A percentile compares a stretch with the other conserved stretches of the same genome.
These are phyloP conservation scores for Asterophora parasitica DNA, from an alignment of 768 basidiomycete genomes.

Conservation along the genomic window DNA sequence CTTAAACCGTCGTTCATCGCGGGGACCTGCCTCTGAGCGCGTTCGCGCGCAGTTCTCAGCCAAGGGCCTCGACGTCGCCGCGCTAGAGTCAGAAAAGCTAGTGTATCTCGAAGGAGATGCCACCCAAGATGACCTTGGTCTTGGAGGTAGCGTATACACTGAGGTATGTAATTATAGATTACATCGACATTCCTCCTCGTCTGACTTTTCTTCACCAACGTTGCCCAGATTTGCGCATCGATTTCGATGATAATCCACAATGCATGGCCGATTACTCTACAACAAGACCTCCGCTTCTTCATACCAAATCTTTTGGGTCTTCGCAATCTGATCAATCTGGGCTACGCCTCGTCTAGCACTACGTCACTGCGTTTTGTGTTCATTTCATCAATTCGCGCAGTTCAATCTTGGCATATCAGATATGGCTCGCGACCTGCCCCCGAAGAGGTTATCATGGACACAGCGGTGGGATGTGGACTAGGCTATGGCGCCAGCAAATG, in stretches of 20 bases:
- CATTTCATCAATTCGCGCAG: constrained; percentile 35
- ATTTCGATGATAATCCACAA: constrained; percentile 35
- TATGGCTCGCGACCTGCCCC: constrained; percentile 24
- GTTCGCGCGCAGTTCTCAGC: constrained; percentile 19
- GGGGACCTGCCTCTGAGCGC: constrained; percentile 12
- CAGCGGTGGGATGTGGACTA: constrained; percentile 27
- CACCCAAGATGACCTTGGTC: constrained; percentile 23
- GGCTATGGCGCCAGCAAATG: constrained; percentile 48
- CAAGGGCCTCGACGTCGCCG: constrained; percentile 22
- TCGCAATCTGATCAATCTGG: constrained; percentile 42
- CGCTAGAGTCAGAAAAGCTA: constrained; percentile 28
- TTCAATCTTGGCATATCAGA: constrained; percentile 23
- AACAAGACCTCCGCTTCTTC: constrained; percentile 43
- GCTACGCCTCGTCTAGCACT: constrained; percentile 20
- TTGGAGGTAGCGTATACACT: constrained; percentile 17
- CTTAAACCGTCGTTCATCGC: constrained; percentile 11
- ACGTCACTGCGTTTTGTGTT: constrained; percentile 29
- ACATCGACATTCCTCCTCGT: background rate
- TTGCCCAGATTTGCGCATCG: constrained; percentile 26
- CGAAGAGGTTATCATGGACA: constrained; percentile 28
- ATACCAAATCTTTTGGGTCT: constrained; percentile 43
- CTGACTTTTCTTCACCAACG: background rate
- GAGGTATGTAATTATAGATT: constrained; percentile 15
- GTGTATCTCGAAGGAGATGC: constrained; percentile 31
- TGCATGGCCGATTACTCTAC: constrained; percentile 41